Percentiles rank a stretch among this genome's conserved stretches.
Conservation (phyloP, 345 rosid genomes). For the Alliaria petiolata region DNA sequence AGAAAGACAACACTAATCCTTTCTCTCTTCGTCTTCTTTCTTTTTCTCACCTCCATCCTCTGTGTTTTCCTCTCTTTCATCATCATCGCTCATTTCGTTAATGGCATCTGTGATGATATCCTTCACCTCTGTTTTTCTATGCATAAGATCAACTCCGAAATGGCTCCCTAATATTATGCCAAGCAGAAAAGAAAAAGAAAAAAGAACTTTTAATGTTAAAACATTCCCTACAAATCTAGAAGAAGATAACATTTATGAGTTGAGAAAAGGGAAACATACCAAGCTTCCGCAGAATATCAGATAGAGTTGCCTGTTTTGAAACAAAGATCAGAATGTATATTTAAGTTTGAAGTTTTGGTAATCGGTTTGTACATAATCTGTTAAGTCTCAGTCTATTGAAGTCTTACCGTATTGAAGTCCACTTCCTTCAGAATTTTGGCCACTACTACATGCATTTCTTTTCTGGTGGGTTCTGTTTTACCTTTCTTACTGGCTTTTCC, state of each 20-base stretch:
- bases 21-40: conserved; percentile 24
- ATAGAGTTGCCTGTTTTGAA: conserved; percentile 77
- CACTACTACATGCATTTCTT: conserved; percentile 77
- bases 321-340: background rate
- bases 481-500: conserved; percentile 54
- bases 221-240: background rate
- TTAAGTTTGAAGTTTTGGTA: background rate
- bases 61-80: conserved; percentile 56
- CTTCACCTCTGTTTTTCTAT: conserved; percentile 88
- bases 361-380: background rate
- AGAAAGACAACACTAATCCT: background rate
- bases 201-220: background rate
- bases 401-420: conserved; percentile 88
- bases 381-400: background rate
- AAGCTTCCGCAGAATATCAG: conserved; percentile 81
- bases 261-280: conserved; percentile 41
- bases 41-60: conserved; percentile 43
- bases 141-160: conserved; percentile 74
- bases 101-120: conserved; percentile 86
- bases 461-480: conserved; percentile 65
- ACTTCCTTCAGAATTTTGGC: conserved; percentile 84
- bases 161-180: conserved; percentile 53
- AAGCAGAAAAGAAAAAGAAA: background rate
- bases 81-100: conserved; percentile 77
- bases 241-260: background rate